These are phyloP conservation scores for Extremus antarcticus DNA, from an alignment of 495 filamentous ascomycete genomes.

Conservation along the genomic window DNA sequence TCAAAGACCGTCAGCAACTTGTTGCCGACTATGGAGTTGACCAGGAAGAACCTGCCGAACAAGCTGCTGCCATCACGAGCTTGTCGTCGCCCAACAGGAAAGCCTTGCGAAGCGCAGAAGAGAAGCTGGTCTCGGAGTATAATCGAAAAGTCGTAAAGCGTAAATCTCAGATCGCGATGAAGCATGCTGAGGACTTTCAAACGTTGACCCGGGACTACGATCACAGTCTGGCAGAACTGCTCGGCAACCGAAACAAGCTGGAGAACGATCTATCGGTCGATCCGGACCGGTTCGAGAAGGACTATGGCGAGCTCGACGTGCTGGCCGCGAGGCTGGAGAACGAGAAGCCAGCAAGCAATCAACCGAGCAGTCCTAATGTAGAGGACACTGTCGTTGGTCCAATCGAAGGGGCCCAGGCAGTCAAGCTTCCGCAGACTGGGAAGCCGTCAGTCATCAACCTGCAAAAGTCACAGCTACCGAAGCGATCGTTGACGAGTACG, in stretches of 20 bases:
- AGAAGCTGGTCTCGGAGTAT: conserved; percentile 18
- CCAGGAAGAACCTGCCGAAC: conserved; percentile 4
- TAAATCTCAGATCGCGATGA: conserved; percentile 20
- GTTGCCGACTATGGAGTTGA: conserved; percentile 14
- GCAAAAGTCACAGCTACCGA: conserved; percentile 1
- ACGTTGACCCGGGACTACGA: conserved; percentile 19
- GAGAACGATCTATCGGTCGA: conserved; percentile 16
- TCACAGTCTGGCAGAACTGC: conserved; percentile 12
- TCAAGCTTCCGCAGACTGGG: neutral
- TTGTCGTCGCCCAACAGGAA: conserved; percentile 11
- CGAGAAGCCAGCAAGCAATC: conserved; percentile 1
- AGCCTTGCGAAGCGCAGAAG: conserved; percentile 17
- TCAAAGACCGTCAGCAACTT: conserved; percentile 14
- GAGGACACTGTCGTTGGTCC: neutral
- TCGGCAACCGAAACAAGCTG: conserved; percentile 17
- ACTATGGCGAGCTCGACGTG: conserved; percentile 11
- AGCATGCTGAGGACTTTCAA: conserved; percentile 21
- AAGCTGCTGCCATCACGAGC: conserved; percentile 9
- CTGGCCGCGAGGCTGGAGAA: conserved; percentile 12
- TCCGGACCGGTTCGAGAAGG: conserved; percentile 15
- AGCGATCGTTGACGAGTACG: conserved; percentile 6
- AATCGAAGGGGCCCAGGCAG: neutral
- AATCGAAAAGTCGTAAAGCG: conserved; percentile 17
- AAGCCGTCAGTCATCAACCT: neutral
- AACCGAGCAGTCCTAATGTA: conserved; percentile 3